phyloP scores from a whole-genome alignment of 768 basidiomycete genomes.

The Trametes sanguinea region DNA sequence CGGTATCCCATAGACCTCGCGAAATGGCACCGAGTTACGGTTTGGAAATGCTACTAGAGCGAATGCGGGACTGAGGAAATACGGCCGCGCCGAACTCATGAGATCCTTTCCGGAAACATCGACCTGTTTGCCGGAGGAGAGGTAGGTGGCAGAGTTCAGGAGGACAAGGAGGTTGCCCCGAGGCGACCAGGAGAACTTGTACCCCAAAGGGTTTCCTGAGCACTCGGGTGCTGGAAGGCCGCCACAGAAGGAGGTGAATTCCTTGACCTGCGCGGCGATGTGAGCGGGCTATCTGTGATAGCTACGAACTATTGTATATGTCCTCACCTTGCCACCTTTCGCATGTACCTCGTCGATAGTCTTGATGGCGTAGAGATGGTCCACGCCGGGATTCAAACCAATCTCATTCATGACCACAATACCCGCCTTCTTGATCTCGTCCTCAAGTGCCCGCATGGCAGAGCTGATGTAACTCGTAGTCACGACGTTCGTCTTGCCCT shows the following conservation, averaged over 20 bases:
- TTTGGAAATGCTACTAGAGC: slow-evolving; percentile 98
- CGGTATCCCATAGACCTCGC: slow-evolving; percentile 87
- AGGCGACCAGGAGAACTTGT: slow-evolving; percentile 99
- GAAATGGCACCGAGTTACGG: slow-evolving; percentile 89
- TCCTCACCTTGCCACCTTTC: slow-evolving; percentile 83
- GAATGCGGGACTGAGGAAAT: slow-evolving; percentile 95
- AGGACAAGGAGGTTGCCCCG: slow-evolving; percentile 94
- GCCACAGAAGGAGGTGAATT: slow-evolving; percentile 94
- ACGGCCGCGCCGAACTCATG: slow-evolving; percentile 89
- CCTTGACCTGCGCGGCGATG: slow-evolving; percentile 59
- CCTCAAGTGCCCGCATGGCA: slow-evolving; percentile 87
- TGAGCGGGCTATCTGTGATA: background rate
- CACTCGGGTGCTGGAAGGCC: slow-evolving; percentile 92
- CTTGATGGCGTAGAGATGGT: slow-evolving; percentile 93
- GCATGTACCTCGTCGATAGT: slow-evolving; percentile 92
- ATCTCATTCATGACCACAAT: slow-evolving; percentile 98
- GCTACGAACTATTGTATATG: background rate
- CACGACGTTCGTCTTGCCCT: slow-evolving; percentile 87
- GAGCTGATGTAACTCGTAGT: slow-evolving; percentile 95
- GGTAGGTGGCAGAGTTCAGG: slow-evolving; percentile 85
- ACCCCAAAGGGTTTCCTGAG: slow-evolving; percentile 93
- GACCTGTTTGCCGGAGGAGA: slow-evolving; percentile 62
- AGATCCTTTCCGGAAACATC: slow-evolving; percentile 78
- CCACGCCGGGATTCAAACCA: slow-evolving; percentile 94
- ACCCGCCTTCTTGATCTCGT: slow-evolving; percentile 79